A percentile compares a stretch with the other conserved stretches of the same genome.
phyloP scores from a whole-genome alignment of 1,284 basidiomycete species.

The Trichosporon sp. region DNA sequence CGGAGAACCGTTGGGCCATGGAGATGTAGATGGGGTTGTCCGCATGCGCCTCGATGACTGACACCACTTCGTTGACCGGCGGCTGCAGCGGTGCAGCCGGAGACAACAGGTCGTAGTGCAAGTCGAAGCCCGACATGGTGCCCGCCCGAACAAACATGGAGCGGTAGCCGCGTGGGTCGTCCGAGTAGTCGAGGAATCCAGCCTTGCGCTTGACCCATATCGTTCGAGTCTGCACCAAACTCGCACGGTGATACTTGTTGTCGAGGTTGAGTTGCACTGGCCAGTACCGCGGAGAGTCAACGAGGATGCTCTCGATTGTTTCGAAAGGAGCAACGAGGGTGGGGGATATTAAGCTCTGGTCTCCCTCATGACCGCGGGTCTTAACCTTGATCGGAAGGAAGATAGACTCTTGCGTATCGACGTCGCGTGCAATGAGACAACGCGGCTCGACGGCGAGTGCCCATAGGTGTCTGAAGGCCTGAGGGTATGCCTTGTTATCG shows the following conservation, averaged over 20 bases:
- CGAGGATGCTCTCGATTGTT: conserved; percentile 68
- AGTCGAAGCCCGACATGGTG: conserved; percentile 64
- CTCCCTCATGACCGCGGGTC: conserved; percentile 37
- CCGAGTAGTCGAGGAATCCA: conserved; percentile 85
- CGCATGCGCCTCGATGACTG: conserved; percentile 79
- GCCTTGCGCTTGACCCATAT: conserved; percentile 87
- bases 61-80: conserved; percentile 63
- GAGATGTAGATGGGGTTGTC: conserved; percentile 69
- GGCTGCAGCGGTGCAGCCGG: conserved; percentile 61
- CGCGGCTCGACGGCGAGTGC: conserved; percentile 89
- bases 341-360: conserved; percentile 71
- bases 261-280: conserved; percentile 55
- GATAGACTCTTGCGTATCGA: conserved; percentile 81
- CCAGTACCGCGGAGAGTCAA: conserved; percentile 93
- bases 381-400: conserved; percentile 86
- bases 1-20: conserved; percentile 69
- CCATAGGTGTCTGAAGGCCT: conserved; percentile 93
- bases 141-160: conserved; percentile 77
- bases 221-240: conserved; percentile 69
- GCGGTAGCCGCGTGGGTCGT: conserved; percentile 86
- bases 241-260: conserved; percentile 63
- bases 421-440: conserved; percentile 83
- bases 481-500: conserved; percentile 87
- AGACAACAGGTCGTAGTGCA: conserved; percentile 73
- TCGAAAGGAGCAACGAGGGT: conserved; percentile 85